Conservation (phyloP, 768 basidiomycete genomes). For the Paxillus rubicundulus region DNA sequence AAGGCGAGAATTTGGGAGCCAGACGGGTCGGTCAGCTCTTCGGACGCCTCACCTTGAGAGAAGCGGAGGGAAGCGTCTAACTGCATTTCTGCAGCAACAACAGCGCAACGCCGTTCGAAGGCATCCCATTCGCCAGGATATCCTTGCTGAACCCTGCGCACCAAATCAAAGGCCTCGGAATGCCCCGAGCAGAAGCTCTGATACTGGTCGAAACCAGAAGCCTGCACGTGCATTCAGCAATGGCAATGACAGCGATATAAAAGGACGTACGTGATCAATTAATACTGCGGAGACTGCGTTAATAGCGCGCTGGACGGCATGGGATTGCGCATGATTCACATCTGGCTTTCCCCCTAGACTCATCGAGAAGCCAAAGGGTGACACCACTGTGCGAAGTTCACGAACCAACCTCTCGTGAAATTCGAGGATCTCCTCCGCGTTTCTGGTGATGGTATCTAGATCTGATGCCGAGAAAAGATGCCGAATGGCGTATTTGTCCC, state of each 20-base stretch:
- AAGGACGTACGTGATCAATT: slow-evolving; percentile 47
- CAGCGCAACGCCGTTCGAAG: slow-evolving; percentile 77
- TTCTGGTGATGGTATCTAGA: slow-evolving; percentile 58
- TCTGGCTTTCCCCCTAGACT: slow-evolving; percentile 22
- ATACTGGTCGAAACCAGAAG: slow-evolving; percentile 73
- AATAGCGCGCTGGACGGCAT: slow-evolving; percentile 35
- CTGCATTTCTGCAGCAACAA: slow-evolving; percentile 42
- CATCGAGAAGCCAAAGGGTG: slow-evolving; percentile 50
- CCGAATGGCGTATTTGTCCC: slow-evolving; percentile 38
- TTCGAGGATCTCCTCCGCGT: slow-evolving; percentile 63
- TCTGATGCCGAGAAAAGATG: slow-evolving; percentile 58
- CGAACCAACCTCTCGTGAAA: slow-evolving; percentile 67
- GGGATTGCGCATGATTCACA: not conserved
- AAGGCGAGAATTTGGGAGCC: slow-evolving; percentile 7
- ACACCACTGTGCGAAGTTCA: slow-evolving; percentile 49
- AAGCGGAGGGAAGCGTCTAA: slow-evolving; percentile 16
- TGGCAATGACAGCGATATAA: not conserved
- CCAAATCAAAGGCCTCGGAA: slow-evolving; percentile 71
- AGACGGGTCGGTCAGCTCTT: slow-evolving; percentile 2
- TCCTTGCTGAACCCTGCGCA: slow-evolving; percentile 63
- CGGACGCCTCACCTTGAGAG: slow-evolving; percentile 9
- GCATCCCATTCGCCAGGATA: slow-evolving; percentile 75
- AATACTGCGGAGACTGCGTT: slow-evolving; percentile 52
- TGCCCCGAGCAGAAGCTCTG: slow-evolving; percentile 87
- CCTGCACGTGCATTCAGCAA: slow-evolving; percentile 42